Conservation (phyloP, 306 rosid species). For the Cucumis sativus region Cucumber_9930_V3 NC_026657.2:7872001-7872500, state of each 20-base stretch:
- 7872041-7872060: constrained; percentile 48
- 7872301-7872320: constrained; percentile 22
- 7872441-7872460: constrained; percentile 17
- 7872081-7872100: constrained; percentile 16
- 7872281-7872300: constrained; percentile 61
- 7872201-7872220: not conserved
- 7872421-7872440: constrained; percentile 2
- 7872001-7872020: constrained; percentile 55
- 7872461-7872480: constrained; percentile 12
- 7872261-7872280: constrained; percentile 54
- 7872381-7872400: not conserved
- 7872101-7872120: constrained; percentile 5
- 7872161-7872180: not conserved
- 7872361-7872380: not conserved
- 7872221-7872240: too few relatives aligned
- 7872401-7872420: not conserved
- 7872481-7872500: constrained; percentile 17
- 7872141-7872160: not conserved
- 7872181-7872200: constrained; percentile 11
- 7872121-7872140: constrained; percentile 23
- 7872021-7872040: constrained; percentile 25
- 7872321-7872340: not conserved
- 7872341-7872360: not conserved
- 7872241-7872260: constrained; percentile 16
- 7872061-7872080: constrained; percentile 23